A percentile compares a stretch with the other conserved stretches of the same genome.
These are phyloP conservation scores for Lentinula lateritia DNA, from an alignment of 768 basidiomycete species.

Conservation along the genomic window DNA sequence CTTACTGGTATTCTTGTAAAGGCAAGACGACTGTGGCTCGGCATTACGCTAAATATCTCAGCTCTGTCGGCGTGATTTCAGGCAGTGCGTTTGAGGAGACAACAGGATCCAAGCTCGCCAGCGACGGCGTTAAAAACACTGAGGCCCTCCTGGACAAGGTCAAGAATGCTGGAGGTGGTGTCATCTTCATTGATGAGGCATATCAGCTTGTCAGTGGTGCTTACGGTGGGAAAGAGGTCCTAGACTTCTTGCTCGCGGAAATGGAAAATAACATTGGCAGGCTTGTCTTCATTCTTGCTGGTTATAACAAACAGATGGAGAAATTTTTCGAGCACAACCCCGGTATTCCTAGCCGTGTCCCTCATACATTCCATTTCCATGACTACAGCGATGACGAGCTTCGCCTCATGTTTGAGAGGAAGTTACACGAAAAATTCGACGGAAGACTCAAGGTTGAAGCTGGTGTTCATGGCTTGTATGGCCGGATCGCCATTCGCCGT, in stretches of 20 bases:
- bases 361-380: conserved; percentile 49
- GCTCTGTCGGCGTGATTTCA: conserved; percentile 48
- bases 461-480: conserved; percentile 30
- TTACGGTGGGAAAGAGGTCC: conserved; percentile 49
- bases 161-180: conserved; percentile 50
- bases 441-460: conserved; percentile 31
- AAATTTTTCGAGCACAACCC: conserved; percentile 76
- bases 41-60: conserved; percentile 55
- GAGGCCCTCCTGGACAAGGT: conserved; percentile 41
- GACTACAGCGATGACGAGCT: conserved; percentile 47
- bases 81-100: conserved; percentile 54
- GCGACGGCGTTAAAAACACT: conserved; percentile 47
- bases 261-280: conserved; percentile 68
- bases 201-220: conserved; percentile 51
- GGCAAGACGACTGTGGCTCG: conserved; percentile 71
- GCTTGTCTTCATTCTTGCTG: conserved; percentile 65
- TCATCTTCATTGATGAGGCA: conserved; percentile 68
- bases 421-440: conserved; percentile 28
- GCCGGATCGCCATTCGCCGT: conserved; percentile 33
- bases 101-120: conserved; percentile 53
- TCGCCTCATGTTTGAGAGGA: conserved; percentile 29
- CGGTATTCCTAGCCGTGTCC: conserved; percentile 63
- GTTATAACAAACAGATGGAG: conserved; percentile 71
- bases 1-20: conserved; percentile 14
- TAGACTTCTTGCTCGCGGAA: conserved; percentile 68